phyloP scores from a whole-genome alignment of 495 filamentous ascomycete species.

The Neurospora sp. region DNA sequence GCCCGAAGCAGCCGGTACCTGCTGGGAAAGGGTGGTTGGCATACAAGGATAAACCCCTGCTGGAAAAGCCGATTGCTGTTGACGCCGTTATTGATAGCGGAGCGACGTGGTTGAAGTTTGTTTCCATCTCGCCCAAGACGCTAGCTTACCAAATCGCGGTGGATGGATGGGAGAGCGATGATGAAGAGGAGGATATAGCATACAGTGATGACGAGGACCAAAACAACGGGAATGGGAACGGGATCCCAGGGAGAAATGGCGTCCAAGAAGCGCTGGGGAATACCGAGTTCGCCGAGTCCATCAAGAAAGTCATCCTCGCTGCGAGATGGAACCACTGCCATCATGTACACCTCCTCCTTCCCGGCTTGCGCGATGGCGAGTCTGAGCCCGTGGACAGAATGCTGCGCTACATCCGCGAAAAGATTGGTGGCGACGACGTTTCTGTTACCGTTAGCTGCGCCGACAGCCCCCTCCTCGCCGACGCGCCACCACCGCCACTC shows the following conservation, averaged over 20 bases:
- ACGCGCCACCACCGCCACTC: constrained; percentile 5
- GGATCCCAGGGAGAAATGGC: neutral
- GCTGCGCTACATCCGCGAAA: constrained; percentile 11
- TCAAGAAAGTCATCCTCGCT: constrained; percentile 17
- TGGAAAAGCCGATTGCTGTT: constrained; percentile 14
- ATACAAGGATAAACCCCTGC: constrained; percentile 18
- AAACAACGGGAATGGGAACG: neutral
- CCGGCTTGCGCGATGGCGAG: constrained; percentile 15
- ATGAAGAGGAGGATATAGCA: constrained; percentile 6
- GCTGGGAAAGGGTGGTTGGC: constrained; percentile 14
- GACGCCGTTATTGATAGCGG: constrained; percentile 25
- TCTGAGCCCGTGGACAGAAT: constrained; percentile 18
- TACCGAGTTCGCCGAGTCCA: constrained; percentile 19
- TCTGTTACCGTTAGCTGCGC: constrained; percentile 19
- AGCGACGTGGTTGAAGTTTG: constrained; percentile 24
- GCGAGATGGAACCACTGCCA: constrained; percentile 27
- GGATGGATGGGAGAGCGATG: constrained; percentile 22
- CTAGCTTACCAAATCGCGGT: constrained; percentile 22
- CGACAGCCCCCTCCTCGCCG: constrained; percentile 12
- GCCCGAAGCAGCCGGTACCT: constrained; percentile 13
- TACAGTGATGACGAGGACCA: neutral
- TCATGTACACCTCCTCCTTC: constrained; percentile 17
- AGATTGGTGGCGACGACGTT: constrained; percentile 11
- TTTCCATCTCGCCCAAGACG: constrained; percentile 16
- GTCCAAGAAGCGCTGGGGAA: constrained; percentile 8